Conservation (phyloP, 305 asterid genomes). For the Fraxinus nigra region DNA sequence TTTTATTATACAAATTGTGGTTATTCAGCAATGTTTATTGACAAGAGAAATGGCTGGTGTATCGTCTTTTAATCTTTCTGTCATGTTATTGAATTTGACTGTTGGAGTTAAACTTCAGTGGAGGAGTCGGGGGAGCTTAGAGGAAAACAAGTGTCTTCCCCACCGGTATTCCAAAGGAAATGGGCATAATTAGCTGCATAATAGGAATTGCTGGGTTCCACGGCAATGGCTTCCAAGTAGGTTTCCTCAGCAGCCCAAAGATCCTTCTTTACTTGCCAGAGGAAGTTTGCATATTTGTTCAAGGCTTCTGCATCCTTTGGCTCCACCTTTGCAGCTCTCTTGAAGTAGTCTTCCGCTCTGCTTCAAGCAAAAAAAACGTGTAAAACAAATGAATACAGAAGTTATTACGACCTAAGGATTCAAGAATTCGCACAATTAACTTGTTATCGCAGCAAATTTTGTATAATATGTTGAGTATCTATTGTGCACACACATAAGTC, state of each 20-base stretch:
- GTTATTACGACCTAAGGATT: not conserved
- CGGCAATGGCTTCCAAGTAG: slow-evolving; percentile 69
- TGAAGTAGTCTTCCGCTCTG: slow-evolving; percentile 94
- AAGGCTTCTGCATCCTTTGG: slow-evolving; percentile 91
- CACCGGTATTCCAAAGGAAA: slow-evolving; percentile 92
- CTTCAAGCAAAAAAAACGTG: slow-evolving; percentile 2
- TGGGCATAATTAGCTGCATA: slow-evolving; percentile 84
- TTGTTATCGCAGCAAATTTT: not conserved
- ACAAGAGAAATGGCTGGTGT: not conserved
- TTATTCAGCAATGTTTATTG: not conserved
- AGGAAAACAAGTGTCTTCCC: slow-evolving; percentile 90
- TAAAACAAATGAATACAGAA: not conserved
- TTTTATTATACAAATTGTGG: not conserved
- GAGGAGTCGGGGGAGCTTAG: slow-evolving; percentile 40
- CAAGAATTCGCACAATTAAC: not conserved
- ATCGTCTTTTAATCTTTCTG: not conserved
- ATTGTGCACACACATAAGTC: not conserved
- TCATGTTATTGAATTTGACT: not conserved
- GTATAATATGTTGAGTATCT: not conserved
- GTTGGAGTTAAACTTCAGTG: slow-evolving; percentile 16
- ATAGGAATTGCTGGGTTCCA: slow-evolving; percentile 66
- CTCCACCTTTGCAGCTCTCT: slow-evolving; percentile 65
- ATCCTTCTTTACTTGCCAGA: slow-evolving; percentile 72
- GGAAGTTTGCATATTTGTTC: slow-evolving; percentile 76
- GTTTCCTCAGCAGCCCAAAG: slow-evolving; percentile 90